Evolutionary conservation across 768 basidiomycete species (phyloP).

Genomic region (Neoboletus magnificus): DNA sequence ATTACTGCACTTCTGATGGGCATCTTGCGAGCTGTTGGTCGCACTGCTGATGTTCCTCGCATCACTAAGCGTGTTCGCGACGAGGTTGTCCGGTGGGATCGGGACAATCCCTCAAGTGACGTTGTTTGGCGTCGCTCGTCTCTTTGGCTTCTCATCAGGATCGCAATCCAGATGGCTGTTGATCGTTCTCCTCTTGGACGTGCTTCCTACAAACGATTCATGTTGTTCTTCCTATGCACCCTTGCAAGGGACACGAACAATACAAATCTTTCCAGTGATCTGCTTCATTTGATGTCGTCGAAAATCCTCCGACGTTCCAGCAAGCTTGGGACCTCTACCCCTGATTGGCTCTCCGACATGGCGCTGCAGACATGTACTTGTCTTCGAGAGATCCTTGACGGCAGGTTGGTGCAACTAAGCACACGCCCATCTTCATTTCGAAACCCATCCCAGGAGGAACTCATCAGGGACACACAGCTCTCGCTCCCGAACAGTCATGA

Average conservation of each 20-base stretch:
- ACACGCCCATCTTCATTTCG: background rate
- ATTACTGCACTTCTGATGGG: too few species aligned
- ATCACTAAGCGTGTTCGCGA: constrained; percentile 1
- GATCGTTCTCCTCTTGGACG: constrained; percentile 4
- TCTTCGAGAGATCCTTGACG: background rate
- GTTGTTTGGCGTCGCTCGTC: constrained; percentile 11
- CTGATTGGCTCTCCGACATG: too few species aligned
- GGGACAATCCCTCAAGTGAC: too few species aligned
- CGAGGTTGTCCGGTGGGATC: too few species aligned
- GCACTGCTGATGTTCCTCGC: constrained; percentile 4
- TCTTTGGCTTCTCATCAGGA: constrained; percentile 32
- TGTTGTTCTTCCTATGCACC: constrained; percentile 36
- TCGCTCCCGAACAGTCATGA: background rate
- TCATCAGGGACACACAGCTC: background rate
- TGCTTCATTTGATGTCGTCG: too few species aligned
- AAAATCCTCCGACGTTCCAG: too few species aligned
- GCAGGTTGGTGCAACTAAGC: background rate
- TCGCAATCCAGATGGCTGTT: constrained; percentile 25
- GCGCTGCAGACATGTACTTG: too few species aligned
- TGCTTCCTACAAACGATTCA: constrained; percentile 45
- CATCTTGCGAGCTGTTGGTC: constrained; percentile 9
- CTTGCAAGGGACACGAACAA: too few species aligned
- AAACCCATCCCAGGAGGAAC: background rate
- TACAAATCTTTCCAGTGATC: too few species aligned
- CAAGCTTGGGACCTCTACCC: too few species aligned